phyloP scores from a whole-genome alignment of 306 rosid species.

The Morella rubra region DNA sequence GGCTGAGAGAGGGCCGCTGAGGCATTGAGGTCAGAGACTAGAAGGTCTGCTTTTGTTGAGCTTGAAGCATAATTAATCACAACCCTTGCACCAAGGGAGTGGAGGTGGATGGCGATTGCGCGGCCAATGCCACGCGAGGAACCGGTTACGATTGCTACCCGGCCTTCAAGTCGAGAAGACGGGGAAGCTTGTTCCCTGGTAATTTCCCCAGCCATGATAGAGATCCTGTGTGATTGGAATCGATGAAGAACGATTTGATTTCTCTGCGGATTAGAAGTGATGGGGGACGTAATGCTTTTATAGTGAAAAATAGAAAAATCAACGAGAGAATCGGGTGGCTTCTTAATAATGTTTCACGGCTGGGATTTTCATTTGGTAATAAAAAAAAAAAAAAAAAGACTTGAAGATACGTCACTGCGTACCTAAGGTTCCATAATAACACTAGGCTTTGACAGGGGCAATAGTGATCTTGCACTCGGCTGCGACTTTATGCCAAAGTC shows the following conservation, averaged over 20 bases:
- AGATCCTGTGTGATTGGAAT: neutral
- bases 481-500: neutral
- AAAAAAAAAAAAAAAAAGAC: too few species aligned
- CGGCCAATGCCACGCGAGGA: conserved; percentile 55
- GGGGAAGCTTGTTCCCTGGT: neutral
- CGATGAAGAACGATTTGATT: neutral
- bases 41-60: conserved; percentile 36
- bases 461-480: neutral
- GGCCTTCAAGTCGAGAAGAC: conserved; percentile 35
- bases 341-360: too few species aligned
- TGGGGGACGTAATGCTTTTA: neutral
- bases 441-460: neutral
- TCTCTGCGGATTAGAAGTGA: neutral
- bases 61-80: conserved; percentile 39
- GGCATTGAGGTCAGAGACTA: conserved; percentile 40
- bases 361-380: too few species aligned
- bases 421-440: too few species aligned
- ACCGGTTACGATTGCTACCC: conserved; percentile 50
- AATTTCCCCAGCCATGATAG: conserved; percentile 15
- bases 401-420: too few species aligned
- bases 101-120: conserved; percentile 49
- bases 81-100: conserved; percentile 50
- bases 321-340: too few species aligned
- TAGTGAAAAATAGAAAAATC: too few species aligned
- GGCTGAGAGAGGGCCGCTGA: conserved; percentile 1